A percentile compares a stretch with the other conserved stretches of the same genome.
phyloP scores from a whole-genome alignment of 139 green algal species.

The Coccomyxa sp. region DNA sequence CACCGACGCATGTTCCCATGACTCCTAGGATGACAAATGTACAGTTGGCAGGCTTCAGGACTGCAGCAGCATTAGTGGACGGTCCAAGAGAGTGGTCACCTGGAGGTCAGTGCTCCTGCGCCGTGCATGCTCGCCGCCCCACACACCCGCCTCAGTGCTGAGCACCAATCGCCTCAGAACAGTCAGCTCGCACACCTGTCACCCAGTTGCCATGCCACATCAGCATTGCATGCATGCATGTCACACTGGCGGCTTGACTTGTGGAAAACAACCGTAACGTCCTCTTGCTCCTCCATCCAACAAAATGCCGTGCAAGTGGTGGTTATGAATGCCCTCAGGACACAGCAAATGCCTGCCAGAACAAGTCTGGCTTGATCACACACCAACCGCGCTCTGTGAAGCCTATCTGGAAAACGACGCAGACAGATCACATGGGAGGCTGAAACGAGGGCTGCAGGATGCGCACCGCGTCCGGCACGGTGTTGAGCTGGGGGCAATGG shows the following conservation, averaged over 20 bases:
- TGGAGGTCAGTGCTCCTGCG: neutral
- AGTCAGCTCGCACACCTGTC: neutral
- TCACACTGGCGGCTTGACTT: no score
- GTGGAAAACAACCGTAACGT: no score
- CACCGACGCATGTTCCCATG: neutral
- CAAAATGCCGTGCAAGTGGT: no score
- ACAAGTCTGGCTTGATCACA: no score
- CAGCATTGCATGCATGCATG: no score
- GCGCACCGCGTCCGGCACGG: neutral
- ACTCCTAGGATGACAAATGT: neutral
- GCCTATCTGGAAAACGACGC: no score
- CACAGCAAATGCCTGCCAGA: no score
- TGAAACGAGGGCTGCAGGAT: neutral
- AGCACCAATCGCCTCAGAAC: neutral
- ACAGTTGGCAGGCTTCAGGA: neutral
- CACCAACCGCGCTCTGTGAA: no score
- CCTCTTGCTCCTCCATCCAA: no score
- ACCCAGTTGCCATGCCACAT: no score
- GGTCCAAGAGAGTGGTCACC: neutral
- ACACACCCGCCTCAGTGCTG: neutral
- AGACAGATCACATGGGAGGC: no score
- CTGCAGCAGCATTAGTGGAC: neutral
- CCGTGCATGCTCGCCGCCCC: neutral
- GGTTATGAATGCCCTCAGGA: no score
- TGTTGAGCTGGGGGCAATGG: neutral